Evolutionary conservation across 768 basidiomycete genomes (phyloP).

Genomic region (Erythrobasidium yunnanense): DNA sequence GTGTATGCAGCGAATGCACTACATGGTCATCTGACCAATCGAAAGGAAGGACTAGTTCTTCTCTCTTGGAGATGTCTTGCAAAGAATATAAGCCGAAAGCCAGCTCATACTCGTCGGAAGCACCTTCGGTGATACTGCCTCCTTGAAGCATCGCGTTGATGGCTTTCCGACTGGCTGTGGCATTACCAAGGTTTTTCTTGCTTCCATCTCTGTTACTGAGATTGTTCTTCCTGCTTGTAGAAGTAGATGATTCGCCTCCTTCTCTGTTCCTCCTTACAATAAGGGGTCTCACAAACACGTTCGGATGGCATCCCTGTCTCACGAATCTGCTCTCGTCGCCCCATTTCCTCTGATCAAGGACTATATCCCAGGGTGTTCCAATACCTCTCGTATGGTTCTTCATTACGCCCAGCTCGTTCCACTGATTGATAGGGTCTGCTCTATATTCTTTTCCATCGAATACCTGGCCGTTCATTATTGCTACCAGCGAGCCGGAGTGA

Average conservation of each 20-base stretch:
- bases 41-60: constrained; percentile 84
- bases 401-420: constrained; percentile 59
- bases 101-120: constrained; percentile 42
- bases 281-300: constrained; percentile 54
- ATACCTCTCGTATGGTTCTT: constrained; percentile 73
- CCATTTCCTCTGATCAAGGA: constrained; percentile 64
- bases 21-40: constrained; percentile 93
- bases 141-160: background rate
- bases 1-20: constrained; percentile 62
- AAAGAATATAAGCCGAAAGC: constrained; percentile 72
- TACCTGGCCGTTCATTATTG: constrained; percentile 56
- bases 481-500: constrained; percentile 51
- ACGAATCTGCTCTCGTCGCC: constrained; percentile 59
- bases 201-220: no score
- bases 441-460: constrained; percentile 60
- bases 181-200: no score
- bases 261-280: constrained; percentile 40
- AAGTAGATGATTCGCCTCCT: background rate
- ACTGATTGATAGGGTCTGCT: constrained; percentile 72
- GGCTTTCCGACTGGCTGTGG: no score
- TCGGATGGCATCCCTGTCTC: constrained; percentile 56
- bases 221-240: background rate
- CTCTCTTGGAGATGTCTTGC: constrained; percentile 60
- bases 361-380: constrained; percentile 61
- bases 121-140: constrained; percentile 28